phyloP scores from a whole-genome alignment of 768 basidiomycete species.

The Leccinellum luteum region DNA sequence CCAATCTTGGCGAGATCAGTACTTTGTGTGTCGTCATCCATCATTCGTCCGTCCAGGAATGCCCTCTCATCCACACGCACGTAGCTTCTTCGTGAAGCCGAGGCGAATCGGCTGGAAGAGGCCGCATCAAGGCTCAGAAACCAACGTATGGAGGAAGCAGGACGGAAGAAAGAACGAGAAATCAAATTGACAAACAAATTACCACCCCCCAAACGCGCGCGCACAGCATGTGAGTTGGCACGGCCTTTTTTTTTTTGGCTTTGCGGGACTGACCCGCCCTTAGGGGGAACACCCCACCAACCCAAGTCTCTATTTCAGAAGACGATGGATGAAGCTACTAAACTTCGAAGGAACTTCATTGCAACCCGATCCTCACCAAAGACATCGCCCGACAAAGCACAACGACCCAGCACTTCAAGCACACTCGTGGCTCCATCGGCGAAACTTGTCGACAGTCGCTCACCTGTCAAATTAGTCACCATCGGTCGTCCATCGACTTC shows the following conservation, averaged over 20 bases:
- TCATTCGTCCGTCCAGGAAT: neutral
- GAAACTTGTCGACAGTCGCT: conserved; percentile 35
- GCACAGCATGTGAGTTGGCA: conserved; percentile 57
- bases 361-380: conserved; percentile 52
- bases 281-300: conserved; percentile 40
- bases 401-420: conserved; percentile 35
- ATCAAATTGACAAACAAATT: conserved; percentile 71
- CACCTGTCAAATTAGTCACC: conserved; percentile 51
- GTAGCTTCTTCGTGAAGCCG: conserved; percentile 56
- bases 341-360: conserved; percentile 61
- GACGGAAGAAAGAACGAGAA: conserved; percentile 73
- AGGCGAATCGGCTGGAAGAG: conserved; percentile 64
- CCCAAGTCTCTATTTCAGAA: conserved; percentile 79
- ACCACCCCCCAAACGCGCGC: conserved; percentile 63
- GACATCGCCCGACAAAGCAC: conserved; percentile 43
- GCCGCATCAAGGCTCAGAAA: conserved; percentile 58
- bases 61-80: conserved; percentile 8
- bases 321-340: conserved; percentile 67
- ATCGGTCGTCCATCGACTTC: conserved; percentile 34
- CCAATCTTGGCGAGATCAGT: conserved; percentile 67
- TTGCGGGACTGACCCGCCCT: conserved; percentile 12
- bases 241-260: neutral
- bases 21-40: conserved; percentile 49
- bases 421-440: conserved; percentile 35
- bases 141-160: conserved; percentile 66